Evolutionary conservation across 257 asterid species (phyloP).

Genomic region (Solanum paucissectum): DNA sequence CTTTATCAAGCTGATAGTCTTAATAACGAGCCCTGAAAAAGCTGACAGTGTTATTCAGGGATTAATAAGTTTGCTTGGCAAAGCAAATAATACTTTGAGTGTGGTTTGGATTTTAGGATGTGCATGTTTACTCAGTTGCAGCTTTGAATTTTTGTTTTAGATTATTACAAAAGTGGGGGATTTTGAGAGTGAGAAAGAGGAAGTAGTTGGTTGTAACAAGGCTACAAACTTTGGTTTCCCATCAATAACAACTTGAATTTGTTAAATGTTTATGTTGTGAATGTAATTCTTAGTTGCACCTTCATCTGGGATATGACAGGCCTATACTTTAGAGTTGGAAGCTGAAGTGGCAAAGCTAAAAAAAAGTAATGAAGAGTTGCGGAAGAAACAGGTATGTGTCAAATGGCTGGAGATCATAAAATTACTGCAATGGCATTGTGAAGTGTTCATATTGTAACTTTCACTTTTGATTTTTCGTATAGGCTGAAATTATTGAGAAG

Average conservation of each 20-base stretch:
- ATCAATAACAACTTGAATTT: not conserved
- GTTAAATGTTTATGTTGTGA: not conserved
- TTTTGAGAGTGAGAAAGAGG: not conserved
- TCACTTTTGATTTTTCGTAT: slow-evolving; percentile 9
- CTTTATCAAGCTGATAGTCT: not conserved
- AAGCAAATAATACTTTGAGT: not conserved
- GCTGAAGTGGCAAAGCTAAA: slow-evolving; percentile 79
- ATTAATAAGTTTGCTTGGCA: not conserved
- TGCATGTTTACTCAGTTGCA: not conserved
- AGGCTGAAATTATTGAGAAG: slow-evolving; percentile 65
- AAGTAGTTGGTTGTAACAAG: not conserved
- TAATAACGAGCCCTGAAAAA: not conserved
- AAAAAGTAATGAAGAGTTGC: slow-evolving; percentile 62
- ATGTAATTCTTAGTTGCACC: not conserved
- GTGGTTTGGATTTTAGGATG: not conserved
- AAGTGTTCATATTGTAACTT: not conserved
- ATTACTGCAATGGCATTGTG: not conserved
- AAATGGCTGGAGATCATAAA: not conserved
- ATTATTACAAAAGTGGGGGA: not conserved
- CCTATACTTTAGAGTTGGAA: slow-evolving; percentile 86
- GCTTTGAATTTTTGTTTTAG: not conserved
- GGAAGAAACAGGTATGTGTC: slow-evolving; percentile 57
- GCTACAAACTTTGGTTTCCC: not conserved
- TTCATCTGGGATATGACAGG: slow-evolving; percentile 30
- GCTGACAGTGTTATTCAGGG: not conserved